phyloP scores from a whole-genome alignment of 2,329 filamentous ascomycete species.

The Laburnicola sp. region DNA sequence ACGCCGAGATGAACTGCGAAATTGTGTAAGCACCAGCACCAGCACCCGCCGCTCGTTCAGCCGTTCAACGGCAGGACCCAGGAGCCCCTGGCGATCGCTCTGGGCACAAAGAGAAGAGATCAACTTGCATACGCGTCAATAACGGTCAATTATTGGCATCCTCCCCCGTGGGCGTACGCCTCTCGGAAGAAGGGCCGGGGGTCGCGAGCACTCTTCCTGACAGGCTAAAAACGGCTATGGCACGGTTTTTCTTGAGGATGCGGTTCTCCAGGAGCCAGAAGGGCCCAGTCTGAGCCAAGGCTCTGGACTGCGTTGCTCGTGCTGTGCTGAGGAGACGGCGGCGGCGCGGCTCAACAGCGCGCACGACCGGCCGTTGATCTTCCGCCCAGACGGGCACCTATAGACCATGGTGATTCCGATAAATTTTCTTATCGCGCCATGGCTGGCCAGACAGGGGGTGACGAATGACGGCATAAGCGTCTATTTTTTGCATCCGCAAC shows the following conservation, averaged over 20 bases:
- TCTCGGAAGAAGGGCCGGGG: background rate
- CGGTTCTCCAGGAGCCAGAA: background rate
- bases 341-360: conserved; percentile 2
- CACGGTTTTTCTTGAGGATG: no score
- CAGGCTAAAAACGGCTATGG: no score
- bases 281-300: conserved; percentile 5
- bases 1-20: no score
- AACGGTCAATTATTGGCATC: conserved; percentile 3
- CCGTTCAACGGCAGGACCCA: no score
- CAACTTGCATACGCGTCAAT: conserved; percentile 8
- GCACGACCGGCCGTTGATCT: background rate
- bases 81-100: conserved; percentile 6
- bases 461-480: conserved; percentile 1
- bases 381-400: background rate
- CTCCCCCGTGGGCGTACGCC: conserved; percentile 2
- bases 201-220: background rate
- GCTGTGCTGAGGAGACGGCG: no score
- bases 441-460: background rate
- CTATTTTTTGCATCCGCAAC: conserved; percentile 1
- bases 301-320: no score
- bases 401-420: conserved; percentile 4
- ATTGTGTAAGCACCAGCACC: no score
- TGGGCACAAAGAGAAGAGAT: background rate
- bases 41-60: no score
- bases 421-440: conserved; percentile 9